These are phyloP conservation scores for Filobasidium uniguttulatum DNA, from an alignment of 1,284 basidiomycete genomes.

Conservation along the genomic window DNA sequence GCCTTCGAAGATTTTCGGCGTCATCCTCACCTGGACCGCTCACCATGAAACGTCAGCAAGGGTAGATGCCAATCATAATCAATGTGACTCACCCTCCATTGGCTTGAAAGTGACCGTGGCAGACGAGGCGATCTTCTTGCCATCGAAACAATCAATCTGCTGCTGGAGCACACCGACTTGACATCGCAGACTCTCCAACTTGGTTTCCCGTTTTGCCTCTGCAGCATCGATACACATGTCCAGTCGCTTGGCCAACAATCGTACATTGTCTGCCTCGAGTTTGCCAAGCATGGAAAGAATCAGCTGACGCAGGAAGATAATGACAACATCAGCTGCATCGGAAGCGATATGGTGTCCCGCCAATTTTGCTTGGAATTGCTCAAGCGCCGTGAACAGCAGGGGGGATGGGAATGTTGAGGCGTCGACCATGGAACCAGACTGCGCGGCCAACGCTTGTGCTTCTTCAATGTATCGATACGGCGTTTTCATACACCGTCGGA, in stretches of 20 bases:
- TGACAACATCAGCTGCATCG: conserved; percentile 50
- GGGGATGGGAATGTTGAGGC: conserved; percentile 45
- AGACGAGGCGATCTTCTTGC: background rate
- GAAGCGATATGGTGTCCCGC: conserved; percentile 45
- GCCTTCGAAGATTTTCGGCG: conserved; percentile 8
- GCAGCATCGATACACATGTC: conserved; percentile 4
- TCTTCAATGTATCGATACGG: conserved; percentile 80
- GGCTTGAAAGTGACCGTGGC: background rate
- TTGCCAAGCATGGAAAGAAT: conserved; percentile 41
- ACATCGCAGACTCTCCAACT: background rate
- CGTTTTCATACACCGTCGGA: conserved; percentile 67
- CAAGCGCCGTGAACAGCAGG: conserved; percentile 58
- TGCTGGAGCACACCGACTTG: background rate
- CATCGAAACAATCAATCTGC: conserved; percentile 1
- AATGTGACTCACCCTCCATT: conserved; percentile 5
- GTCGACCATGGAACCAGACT: conserved; percentile 15
- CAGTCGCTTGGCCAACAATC: background rate
- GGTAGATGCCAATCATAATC: background rate
- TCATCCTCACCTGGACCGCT: conserved; percentile 10
- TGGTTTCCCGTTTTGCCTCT: conserved; percentile 8
- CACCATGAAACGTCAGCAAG: background rate
- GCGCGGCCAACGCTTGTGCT: conserved; percentile 30
- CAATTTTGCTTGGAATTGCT: conserved; percentile 57
- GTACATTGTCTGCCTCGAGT: background rate
- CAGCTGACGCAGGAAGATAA: conserved; percentile 51